Percentiles rank a stretch among this genome's conserved stretches.
Evolutionary conservation across 805 yeast species (phyloP).

Genomic region (Scheffersomyces lignosus): DNA sequence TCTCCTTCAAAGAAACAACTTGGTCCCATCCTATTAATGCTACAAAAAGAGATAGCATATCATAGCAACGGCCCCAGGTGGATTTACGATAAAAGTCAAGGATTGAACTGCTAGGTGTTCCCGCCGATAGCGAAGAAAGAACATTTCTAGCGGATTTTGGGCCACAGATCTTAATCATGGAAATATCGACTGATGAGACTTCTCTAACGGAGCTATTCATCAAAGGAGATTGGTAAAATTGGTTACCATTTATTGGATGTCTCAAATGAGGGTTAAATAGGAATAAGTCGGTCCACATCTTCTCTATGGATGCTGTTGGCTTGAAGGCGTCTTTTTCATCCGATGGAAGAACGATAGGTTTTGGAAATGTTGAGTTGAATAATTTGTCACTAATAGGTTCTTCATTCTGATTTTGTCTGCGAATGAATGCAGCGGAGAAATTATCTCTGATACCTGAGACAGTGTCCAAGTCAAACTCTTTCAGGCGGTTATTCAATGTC

Average conservation of each 20-base stretch:
- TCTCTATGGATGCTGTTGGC: conserved; percentile 28
- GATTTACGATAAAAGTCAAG: conserved; percentile 34
- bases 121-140: conserved; percentile 33
- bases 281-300: conserved; percentile 34
- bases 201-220: conserved; percentile 31
- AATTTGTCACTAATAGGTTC: conserved; percentile 30
- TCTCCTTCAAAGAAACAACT: conserved; percentile 61
- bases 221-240: conserved; percentile 39
- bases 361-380: conserved; percentile 28
- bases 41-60: conserved; percentile 66
- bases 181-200: conserved; percentile 34
- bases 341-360: conserved; percentile 15
- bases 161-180: conserved; percentile 26
- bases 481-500: conserved; percentile 14
- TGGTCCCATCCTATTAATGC: conserved; percentile 82
- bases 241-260: conserved; percentile 35
- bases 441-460: conserved; percentile 28
- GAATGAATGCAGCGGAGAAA: conserved; percentile 19
- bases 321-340: conserved; percentile 1
- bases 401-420: conserved; percentile 13
- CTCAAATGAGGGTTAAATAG: conserved; percentile 29
- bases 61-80: conserved; percentile 54
- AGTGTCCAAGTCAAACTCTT: conserved; percentile 13
- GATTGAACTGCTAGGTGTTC: conserved; percentile 24
- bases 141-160: conserved; percentile 25